Conservation (phyloP, 1,139 yeast species). For the Cylindricascospora bacillispora region DNA sequence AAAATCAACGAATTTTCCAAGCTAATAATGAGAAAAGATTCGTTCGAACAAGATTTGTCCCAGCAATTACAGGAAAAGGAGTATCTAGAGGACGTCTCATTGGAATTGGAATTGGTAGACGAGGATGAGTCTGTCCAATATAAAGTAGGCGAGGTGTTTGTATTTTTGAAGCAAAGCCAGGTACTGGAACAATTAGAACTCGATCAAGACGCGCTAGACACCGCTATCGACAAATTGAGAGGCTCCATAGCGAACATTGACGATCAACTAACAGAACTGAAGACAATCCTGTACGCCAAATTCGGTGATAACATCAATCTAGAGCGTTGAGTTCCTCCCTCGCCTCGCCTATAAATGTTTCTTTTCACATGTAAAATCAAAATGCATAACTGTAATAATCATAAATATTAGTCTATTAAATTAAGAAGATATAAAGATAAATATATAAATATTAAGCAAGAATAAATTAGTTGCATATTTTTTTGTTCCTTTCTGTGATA, state of each 20-base stretch:
- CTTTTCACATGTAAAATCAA: too few relatives aligned
- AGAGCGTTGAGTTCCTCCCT: slow-evolving; percentile 32
- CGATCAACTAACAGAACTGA: slow-evolving; percentile 44
- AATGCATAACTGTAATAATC: too few relatives aligned
- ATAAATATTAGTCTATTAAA: too few relatives aligned
- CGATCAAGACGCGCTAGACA: slow-evolving; percentile 42
- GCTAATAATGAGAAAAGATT: slow-evolving; percentile 57
- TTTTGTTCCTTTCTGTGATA: too few relatives aligned
- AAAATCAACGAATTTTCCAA: slow-evolving; percentile 81
- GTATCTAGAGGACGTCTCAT: slow-evolving; percentile 70
- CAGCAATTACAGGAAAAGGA: slow-evolving; percentile 61
- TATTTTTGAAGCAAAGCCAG: slow-evolving; percentile 49
- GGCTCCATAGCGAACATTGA: slow-evolving; percentile 39
- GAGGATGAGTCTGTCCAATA: slow-evolving; percentile 53
- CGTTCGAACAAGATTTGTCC: slow-evolving; percentile 37
- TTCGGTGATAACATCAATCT: slow-evolving; percentile 84
- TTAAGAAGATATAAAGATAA: too few relatives aligned
- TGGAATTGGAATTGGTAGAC: slow-evolving; percentile 77
- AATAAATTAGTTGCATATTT: too few relatives aligned
- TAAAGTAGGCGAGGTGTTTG: slow-evolving; percentile 60
- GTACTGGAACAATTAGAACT: slow-evolving; percentile 55
- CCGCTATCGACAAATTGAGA: slow-evolving; percentile 36
- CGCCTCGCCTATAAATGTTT: too few relatives aligned
- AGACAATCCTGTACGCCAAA: slow-evolving; percentile 67
- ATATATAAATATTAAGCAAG: too few relatives aligned